Conservation (phyloP, 2,329 filamentous ascomycete species). For the Beauveria caledonica region DNA sequence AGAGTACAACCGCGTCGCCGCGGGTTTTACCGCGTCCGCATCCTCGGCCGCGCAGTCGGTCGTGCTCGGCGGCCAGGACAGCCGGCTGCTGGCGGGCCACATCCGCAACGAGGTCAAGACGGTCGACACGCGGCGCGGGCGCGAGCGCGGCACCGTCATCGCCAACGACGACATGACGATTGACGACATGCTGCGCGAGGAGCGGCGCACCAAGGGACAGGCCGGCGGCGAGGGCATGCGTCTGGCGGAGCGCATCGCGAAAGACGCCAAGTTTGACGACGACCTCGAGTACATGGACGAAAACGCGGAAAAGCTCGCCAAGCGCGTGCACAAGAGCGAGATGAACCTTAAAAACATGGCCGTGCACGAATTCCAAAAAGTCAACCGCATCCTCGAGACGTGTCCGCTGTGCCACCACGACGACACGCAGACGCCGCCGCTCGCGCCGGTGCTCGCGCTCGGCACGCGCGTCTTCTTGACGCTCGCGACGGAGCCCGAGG, state of each 20-base stretch:
- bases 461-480: constrained; percentile 83
- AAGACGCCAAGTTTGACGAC: constrained; percentile 83
- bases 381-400: constrained; percentile 75
- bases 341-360: constrained; percentile 81
- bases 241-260: constrained; percentile 87
- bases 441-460: constrained; percentile 79
- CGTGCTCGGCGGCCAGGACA: constrained; percentile 81
- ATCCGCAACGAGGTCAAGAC: constrained; percentile 64
- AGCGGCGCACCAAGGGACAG: constrained; percentile 73
- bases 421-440: constrained; percentile 62
- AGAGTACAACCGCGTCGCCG: constrained; percentile 71
- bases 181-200: constrained; percentile 94
- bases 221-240: constrained; percentile 71
- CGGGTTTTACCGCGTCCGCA: constrained; percentile 46
- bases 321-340: constrained; percentile 79
- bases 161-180: constrained; percentile 95
- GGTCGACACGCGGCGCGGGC: constrained; percentile 71
- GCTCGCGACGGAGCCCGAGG: constrained; percentile 79
- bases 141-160: constrained; percentile 74
- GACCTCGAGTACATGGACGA: constrained; percentile 97
- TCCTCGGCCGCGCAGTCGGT: constrained; percentile 56
- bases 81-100: constrained; percentile 71
- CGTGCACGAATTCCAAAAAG: constrained; percentile 80
- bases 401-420: constrained; percentile 93
- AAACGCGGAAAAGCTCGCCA: constrained; percentile 83